These are phyloP conservation scores for Letharia columbiana DNA, from an alignment of 495 filamentous ascomycete species.

Conservation along the genomic window DNA sequence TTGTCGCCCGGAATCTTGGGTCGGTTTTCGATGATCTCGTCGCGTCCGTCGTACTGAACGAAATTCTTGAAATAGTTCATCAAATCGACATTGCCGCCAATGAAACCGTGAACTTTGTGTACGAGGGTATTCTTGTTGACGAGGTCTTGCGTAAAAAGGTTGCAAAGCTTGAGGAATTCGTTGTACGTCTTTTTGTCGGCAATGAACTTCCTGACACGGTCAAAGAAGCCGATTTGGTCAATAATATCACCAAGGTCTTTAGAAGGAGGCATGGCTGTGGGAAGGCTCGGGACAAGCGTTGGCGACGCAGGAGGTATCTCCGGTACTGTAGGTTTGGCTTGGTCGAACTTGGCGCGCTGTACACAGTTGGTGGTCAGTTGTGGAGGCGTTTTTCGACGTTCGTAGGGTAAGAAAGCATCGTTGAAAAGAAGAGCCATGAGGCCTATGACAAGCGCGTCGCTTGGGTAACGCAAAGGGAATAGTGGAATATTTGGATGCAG, in stretches of 20 bases:
- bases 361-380: slow-evolving; percentile 2
- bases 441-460: not conserved
- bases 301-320: slow-evolving; percentile 73
- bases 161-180: slow-evolving; percentile 93
- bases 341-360: slow-evolving; percentile 57
- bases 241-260: slow-evolving; percentile 49
- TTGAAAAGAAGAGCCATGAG: not conserved
- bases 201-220: slow-evolving; percentile 92
- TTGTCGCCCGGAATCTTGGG: slow-evolving; percentile 62
- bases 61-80: slow-evolving; percentile 78
- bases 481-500: not conserved
- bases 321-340: slow-evolving; percentile 50
- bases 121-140: slow-evolving; percentile 74
- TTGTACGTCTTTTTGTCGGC: slow-evolving; percentile 82
- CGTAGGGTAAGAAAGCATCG: not conserved
- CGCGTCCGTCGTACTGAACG: slow-evolving; percentile 57
- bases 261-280: slow-evolving; percentile 72
- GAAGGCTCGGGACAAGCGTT: slow-evolving; percentile 75
- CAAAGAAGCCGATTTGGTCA: slow-evolving; percentile 89
- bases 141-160: slow-evolving; percentile 82
- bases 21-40: slow-evolving; percentile 70
- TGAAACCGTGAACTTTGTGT: slow-evolving; percentile 73
- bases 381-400: not conserved
- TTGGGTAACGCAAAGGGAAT: not conserved
- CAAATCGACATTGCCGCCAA: slow-evolving; percentile 79